Evolutionary conservation across 371 early-diverging fungal genomes (phyloP), one percentile per base, ranked within the genome.

Genomic region (Mucor sp.): DNA sequence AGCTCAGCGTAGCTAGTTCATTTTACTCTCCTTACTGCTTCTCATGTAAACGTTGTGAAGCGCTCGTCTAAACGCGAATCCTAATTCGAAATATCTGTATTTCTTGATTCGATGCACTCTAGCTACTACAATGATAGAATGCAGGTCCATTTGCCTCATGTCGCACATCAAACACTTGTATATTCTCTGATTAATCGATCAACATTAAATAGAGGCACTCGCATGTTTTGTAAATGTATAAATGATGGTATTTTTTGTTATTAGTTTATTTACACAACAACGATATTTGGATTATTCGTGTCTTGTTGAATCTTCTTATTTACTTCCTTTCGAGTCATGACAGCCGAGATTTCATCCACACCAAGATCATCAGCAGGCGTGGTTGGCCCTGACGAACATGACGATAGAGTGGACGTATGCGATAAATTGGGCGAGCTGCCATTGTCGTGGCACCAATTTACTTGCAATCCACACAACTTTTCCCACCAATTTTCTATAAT

Each of bases 401-500:
- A 63, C 6, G 60, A 57, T 9, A 53, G 14, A 7, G 44, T 15
- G n/a, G 58, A 35, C 2, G 32, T 35, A 56, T 67, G 56, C 2
- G 62, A 32, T 32, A 67, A 15, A 37, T 58, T 59, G 17, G 67
- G 67, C 9, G 62, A 62, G 23, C 32, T 56, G 28, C 50, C 39
- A 55, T 63, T 58, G 15, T 62, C 55, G 6, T 33, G 19, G 27
- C 41, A 56, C 7, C 17, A 43, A 17, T 41, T 19, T 48, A 30
- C 32, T 8, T 55, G 39, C 4, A 55, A 28, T 7, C 50, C 58
- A 41, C 57, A 56, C 19, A 77, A 37, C 28, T 71, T 68, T 41
- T 68, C 78, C 78, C 78, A 81, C 86, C 88, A 88, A 35, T 88
- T 82, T 19, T 83, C 74, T n/a, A 86, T 61, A 11, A 86, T 81